Base-by-base conservation (phyloP, 768 basidiomycete genomes). In the Russula vinacea region DNA sequence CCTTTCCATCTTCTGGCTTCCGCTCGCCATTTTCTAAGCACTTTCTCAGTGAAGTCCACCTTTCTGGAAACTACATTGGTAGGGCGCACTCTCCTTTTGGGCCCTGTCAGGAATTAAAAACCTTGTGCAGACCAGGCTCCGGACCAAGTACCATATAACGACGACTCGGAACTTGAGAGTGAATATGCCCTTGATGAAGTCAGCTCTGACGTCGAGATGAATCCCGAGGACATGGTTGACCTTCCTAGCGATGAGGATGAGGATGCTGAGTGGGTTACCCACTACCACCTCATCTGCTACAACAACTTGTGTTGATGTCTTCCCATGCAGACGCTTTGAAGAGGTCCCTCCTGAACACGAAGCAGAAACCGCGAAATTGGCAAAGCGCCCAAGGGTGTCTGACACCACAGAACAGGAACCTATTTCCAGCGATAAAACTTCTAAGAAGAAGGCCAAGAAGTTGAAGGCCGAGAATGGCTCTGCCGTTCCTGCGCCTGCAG, bases 31-130 rank as follows among this genome's bases (percentile, higher is more conserved):
- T 17, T 19, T 51, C 37, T 49, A 22, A 22, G 17, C 35, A 5
- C 47, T 24, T 63, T 37, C 55, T 3, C 60, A 91, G 88, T 74
- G 77, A 87, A 55, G 80, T 94, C 55, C 85, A 92, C 76, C 76
- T 94, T 65, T 85, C 87, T 67, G 92, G 93, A 60, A 92, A 94
- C 76, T 94, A 92, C 75, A 83, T 94, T 73, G 84, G 89, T 89
- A 74, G 19, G 63, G 26, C 29, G 40, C 51, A 79, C 71, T 52
- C 57, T 56, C 58, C 40, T 60, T 24, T 16, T 19, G 39, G 49
- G 44, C 26, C 37, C 2, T 19, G 17, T 35, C 60, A 19, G 39
- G 32, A 24, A 66, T 55, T 54, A 50, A 22, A 52, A 57, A 57
- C 37, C 33, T 37, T 44, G 29, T 40, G 32, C 62, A 89, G 88